These are phyloP conservation scores for Thraustochytrium striatum DNA, from an alignment of 352 stramenopile species.

Conservation along the genomic window DNA sequence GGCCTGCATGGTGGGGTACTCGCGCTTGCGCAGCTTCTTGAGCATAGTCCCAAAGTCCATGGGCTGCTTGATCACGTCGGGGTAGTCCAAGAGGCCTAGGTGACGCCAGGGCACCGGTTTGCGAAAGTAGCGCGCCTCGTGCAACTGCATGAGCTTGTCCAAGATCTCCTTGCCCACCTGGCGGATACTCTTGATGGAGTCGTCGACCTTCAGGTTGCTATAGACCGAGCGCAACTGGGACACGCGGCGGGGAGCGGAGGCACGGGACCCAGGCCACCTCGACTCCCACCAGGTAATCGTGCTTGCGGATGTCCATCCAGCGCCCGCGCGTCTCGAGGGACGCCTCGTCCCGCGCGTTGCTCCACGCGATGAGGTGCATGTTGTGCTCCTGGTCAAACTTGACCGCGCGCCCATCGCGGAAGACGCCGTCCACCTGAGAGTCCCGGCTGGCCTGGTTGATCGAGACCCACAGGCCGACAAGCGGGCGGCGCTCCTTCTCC, in stretches of 20 bases:
- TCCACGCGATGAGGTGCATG: slow-evolving; percentile 2
- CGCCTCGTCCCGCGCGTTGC: neutral
- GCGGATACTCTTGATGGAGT: neutral
- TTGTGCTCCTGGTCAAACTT: slow-evolving; percentile 36
- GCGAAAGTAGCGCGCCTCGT: neutral
- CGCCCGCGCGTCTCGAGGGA: neutral
- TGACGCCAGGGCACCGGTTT: neutral
- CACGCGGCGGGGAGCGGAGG: neutral
- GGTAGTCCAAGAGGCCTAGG: neutral
- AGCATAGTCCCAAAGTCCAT: neutral
- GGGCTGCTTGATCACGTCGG: neutral
- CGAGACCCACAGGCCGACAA: neutral
- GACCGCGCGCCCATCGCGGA: neutral
- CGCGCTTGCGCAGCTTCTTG: neutral
- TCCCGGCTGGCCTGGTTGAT: neutral
- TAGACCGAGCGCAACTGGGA: neutral
- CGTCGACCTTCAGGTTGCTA: neutral
- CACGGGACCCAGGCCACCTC: neutral
- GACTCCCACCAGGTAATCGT: neutral
- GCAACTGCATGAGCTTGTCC: neutral
- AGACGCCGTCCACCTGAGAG: too few species aligned
- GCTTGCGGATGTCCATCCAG: neutral
- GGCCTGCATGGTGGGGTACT: neutral
- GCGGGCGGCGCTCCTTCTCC: neutral
- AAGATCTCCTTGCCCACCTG: neutral